Percentiles rank a stretch among this genome's conserved stretches.
Conservation (phyloP, 2,329 filamentous ascomycete species). For the Diaporthe humulicola region DNA sequence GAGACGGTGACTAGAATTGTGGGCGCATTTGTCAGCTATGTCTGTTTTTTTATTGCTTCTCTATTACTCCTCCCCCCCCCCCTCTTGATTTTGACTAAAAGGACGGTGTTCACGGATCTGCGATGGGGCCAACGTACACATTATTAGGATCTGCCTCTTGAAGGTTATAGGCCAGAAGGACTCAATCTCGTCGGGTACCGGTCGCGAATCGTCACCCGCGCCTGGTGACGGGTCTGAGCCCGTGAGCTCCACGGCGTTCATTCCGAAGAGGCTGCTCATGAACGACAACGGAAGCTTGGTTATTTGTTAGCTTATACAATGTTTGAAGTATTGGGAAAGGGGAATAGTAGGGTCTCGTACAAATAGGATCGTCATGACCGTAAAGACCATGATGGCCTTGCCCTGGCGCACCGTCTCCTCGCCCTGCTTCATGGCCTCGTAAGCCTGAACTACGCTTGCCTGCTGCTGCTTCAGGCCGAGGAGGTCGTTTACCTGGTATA, state of each 20-base stretch:
- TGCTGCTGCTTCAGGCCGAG: conserved; percentile 60
- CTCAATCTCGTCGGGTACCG: conserved; percentile 30
- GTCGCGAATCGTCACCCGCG: conserved; percentile 1
- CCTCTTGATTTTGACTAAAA: no score
- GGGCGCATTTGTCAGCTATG: not conserved
- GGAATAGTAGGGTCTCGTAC: conserved; percentile 42
- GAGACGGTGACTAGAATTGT: conserved; percentile 34
- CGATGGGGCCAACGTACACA: conserved; percentile 22
- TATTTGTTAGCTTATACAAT: not conserved
- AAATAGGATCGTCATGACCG: conserved; percentile 37
- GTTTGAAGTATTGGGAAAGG: not conserved
- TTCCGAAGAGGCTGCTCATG: conserved; percentile 54
- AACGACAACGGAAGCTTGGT: conserved; percentile 53
- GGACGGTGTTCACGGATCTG: not conserved
- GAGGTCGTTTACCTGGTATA: conserved; percentile 52
- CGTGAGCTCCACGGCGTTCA: conserved; percentile 50
- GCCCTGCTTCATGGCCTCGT: conserved; percentile 15
- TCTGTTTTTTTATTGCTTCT: not conserved
- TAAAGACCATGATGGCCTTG: conserved; percentile 34
- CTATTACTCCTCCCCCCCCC: no score
- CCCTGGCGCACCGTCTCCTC: conserved; percentile 32
- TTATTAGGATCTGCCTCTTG: conserved; percentile 36
- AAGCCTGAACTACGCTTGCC: conserved; percentile 44
- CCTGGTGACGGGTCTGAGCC: conserved; percentile 8
- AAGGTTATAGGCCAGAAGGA: conserved; percentile 35